Evolutionary conservation across 345 rosid species (phyloP), one percentile per base, ranked within the genome.

Genomic region (Eucalyptus erythrocorys): DNA sequence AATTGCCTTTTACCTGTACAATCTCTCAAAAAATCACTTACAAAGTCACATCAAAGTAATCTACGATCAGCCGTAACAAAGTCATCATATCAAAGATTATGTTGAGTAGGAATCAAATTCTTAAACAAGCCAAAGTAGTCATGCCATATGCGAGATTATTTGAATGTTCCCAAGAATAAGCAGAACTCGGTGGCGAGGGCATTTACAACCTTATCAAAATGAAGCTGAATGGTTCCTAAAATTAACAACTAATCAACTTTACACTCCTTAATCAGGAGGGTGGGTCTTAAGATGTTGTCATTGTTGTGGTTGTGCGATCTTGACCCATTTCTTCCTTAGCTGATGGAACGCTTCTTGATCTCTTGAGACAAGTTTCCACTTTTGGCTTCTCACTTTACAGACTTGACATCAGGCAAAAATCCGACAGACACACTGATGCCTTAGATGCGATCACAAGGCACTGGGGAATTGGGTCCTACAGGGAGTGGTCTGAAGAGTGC

Each of bases 291-390:
- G 66, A 59, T 12, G 1, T 27, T 59, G 66, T 27, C 15, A 30
- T 30, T 26, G 2, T 59, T 24, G 14, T 2, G 2, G 32, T 59
- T 21, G 1, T 51, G 10, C 24, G 24, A 19, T 51, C 24, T 51
- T 51, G 22, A 51, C 10, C 9, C 2, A 1, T 51, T 51, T 51
- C 4, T 51, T 51, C 4, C 57, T 3, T 4, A 90, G 99, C 99
- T 87, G 99, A 98, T 90, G 99, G 99, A 82, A 97, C 94, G 94
- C 99, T 98, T 89, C 99, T 98, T 47, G 99, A 98, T 93, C 96
- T 98, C 95, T 88, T 97, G 91, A 93, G 99, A 90, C 99, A 98
- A 94, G 99, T 96, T 80, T 98, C 99, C 16, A 98, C 99, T 59
- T 98, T 98, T 86, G 99, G 99, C 71, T 98, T 98, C 88, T 94